Base-by-base conservation (phyloP, 176 grass and related monocot species). In the Pontederia paniculata region DNA sequence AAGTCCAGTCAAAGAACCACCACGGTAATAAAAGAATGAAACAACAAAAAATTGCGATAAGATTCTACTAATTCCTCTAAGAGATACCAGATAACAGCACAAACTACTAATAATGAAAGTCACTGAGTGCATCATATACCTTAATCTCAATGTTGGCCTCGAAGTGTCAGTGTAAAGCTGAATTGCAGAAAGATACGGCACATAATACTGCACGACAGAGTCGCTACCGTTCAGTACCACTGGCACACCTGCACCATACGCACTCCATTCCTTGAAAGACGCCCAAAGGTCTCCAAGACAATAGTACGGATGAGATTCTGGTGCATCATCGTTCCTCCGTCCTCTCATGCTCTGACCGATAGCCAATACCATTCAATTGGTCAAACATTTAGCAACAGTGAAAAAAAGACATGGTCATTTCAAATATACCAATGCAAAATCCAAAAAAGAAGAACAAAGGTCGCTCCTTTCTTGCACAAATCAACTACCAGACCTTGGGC, bases 281-380 rank as follows among this genome's bases (percentile, higher is more conserved):
- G 83, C 83, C 88, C 88, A 93, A n/a, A 93, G 76, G 80, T 93
- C 88, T 50, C 69, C 50, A 10, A 93, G 78, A 68, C 79, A 81
- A 67, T 71, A 93, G 61, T 80, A 80, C 44, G 65, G 63, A 14
- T 17, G 14, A 9, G 55, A 47, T 22, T 50, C 66, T 9, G 45
- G 17, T 11, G 49, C 57, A 10, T 53, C 62, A 21, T 18, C 47
- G 12, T 45, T 42, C 21, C 65, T 60, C 59, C 63, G 56, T 28
- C 54, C 57, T 44, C 63, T 55, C 45, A 13, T 20, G 55, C 71
- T 67, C 21, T 15, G 44, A 17, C 60, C 47, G 61, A 58, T 72
- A 86, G 71, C 62, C 53, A 18, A 58, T 2, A 22, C 28, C 18
- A 21, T 52, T 0, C 23, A 50, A 31, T 23, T 31, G 10, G 18